These are phyloP conservation scores for Rhizopogon sp. DNA, from an alignment of 768 basidiomycete species.

Conservation along the genomic window DNA sequence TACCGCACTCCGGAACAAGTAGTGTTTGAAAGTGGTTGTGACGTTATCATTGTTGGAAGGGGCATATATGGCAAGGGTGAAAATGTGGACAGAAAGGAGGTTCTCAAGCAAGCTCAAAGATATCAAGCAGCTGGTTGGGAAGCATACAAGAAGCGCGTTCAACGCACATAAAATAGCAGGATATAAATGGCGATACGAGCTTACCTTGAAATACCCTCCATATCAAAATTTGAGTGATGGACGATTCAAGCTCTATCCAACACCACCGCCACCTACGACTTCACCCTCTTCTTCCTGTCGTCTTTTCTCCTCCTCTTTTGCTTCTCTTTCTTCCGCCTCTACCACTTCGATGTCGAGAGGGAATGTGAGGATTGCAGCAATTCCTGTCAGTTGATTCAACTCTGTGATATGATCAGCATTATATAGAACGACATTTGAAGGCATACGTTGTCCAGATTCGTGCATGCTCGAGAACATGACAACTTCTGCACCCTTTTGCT, in stretches of 20 bases:
- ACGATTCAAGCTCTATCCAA: neutral
- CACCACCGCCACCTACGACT: conserved; percentile 1
- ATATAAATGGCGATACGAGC: neutral
- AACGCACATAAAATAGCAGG: neutral
- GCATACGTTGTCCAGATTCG: conserved; percentile 94
- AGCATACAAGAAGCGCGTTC: conserved; percentile 68
- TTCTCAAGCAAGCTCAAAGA: conserved; percentile 65
- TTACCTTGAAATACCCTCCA: neutral
- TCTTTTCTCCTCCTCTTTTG: conserved; percentile 38
- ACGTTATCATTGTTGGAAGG: conserved; percentile 96
- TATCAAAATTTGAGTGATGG: neutral
- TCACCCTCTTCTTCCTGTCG: conserved; percentile 9
- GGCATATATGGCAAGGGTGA: conserved; percentile 78
- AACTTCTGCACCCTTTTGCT: conserved; percentile 86
- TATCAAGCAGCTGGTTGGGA: conserved; percentile 88
- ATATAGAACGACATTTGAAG: neutral
- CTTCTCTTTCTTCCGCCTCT: conserved; percentile 86
- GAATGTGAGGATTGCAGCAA: conserved; percentile 94
- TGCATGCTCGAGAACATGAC: conserved; percentile 99
- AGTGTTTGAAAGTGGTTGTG: conserved; percentile 75
- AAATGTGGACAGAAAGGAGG: conserved; percentile 33
- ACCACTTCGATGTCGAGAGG: conserved; percentile 95
- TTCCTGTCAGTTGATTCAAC: conserved; percentile 91
- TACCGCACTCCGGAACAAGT: conserved; percentile 89
- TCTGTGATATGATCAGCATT: conserved; percentile 42